phyloP scores from a whole-genome alignment of 148 eudicot species.

The Rhododendron ferrugineum region DNA sequence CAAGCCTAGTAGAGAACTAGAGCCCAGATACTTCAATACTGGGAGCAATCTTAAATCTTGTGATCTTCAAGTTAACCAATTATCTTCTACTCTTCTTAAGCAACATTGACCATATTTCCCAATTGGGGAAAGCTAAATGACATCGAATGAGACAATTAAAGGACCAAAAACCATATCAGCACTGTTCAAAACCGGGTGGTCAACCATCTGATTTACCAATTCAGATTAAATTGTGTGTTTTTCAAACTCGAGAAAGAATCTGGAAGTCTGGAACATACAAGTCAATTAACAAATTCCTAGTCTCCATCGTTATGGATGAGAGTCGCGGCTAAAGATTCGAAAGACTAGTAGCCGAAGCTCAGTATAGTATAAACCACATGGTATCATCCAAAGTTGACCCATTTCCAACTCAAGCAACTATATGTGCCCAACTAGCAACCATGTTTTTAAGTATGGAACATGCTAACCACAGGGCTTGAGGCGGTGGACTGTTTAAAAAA shows the following conservation, averaged over 20 bases:
- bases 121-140: neutral
- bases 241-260: neutral
- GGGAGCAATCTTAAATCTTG: neutral
- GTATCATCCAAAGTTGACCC: neutral
- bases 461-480: neutral
- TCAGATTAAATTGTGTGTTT: neutral
- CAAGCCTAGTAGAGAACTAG: neutral
- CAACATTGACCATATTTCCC: neutral
- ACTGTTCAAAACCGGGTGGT: neutral
- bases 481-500: neutral
- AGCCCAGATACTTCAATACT: neutral
- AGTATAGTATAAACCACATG: neutral
- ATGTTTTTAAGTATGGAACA: neutral
- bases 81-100: neutral
- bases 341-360: neutral
- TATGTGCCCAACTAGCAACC: neutral
- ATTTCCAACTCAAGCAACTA: neutral
- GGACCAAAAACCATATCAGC: neutral
- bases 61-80: neutral
- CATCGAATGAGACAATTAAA: neutral
- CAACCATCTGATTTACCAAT: neutral
- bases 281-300: neutral
- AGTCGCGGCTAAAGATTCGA: neutral
- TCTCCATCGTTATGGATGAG: neutral
- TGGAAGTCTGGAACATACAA: neutral